Evolutionary conservation across 257 asterid species (phyloP).

Genomic region (Solanum corneliomulleri): DNA sequence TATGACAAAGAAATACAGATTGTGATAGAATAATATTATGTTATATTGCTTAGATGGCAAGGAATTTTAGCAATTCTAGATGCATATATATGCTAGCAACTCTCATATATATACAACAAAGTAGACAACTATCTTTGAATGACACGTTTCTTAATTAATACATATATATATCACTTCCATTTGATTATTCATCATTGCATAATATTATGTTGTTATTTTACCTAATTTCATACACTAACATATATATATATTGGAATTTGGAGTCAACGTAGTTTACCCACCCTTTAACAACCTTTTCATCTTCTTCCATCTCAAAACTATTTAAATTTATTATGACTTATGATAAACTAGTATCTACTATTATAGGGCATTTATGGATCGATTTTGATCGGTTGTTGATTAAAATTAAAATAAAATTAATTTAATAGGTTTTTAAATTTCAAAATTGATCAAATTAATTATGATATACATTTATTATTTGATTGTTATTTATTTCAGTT

Average conservation of each 20-base stretch:
- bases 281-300: slow-evolving; percentile 9
- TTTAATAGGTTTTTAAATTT: too few relatives aligned
- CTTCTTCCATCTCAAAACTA: background rate
- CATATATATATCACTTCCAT: background rate
- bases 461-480: too few relatives aligned
- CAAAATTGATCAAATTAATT: too few relatives aligned
- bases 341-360: too few relatives aligned
- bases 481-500: too few relatives aligned
- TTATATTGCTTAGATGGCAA: background rate
- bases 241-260: background rate
- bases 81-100: background rate
- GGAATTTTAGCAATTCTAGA: background rate
- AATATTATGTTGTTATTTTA: slow-evolving; percentile 3
- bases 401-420: too few relatives aligned
- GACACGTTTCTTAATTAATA: background rate
- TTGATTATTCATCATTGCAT: background rate
- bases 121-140: background rate
- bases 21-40: too few relatives aligned
- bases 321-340: background rate
- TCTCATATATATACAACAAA: background rate
- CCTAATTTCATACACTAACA: slow-evolving; percentile 13
- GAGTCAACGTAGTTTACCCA: slow-evolving; percentile 12
- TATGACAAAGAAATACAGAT: too few relatives aligned
- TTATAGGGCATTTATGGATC: too few relatives aligned
- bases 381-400: too few relatives aligned